A percentile compares a stretch with the other conserved stretches of the same genome.
phyloP scores from a whole-genome alignment of 306 rosid species.

The Cicer yamashitae region DNA sequence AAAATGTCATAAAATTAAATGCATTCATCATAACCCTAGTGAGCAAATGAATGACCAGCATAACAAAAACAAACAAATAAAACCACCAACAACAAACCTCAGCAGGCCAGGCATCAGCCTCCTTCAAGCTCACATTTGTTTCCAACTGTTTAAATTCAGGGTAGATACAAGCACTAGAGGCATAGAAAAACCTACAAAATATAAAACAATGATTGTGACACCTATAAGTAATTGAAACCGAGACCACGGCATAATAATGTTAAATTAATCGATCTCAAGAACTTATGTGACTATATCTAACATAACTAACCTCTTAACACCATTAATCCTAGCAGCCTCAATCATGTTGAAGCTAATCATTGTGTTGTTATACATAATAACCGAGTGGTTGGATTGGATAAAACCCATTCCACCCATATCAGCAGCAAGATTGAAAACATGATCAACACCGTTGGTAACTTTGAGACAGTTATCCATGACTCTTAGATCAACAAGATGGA shows the following conservation, averaged over 20 bases:
- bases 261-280: not conserved
- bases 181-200: constrained; percentile 82
- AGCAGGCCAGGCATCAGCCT: constrained; percentile 99
- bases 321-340: constrained; percentile 87
- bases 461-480: constrained; percentile 97
- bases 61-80: constrained; percentile 18
- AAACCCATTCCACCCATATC: constrained; percentile 99
- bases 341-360: constrained; percentile 99
- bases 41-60: constrained; percentile 17
- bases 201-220: not conserved
- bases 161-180: constrained; percentile 98
- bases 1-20: constrained; percentile 28
- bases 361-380: constrained; percentile 93
- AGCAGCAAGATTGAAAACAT: constrained; percentile 98
- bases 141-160: constrained; percentile 97
- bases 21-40: constrained; percentile 25
- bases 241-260: not conserved
- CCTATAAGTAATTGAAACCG: constrained; percentile 18
- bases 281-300: not conserved
- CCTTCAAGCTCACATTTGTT: constrained; percentile 97
- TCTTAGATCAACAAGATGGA: constrained; percentile 94
- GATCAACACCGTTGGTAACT: constrained; percentile 82
- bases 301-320: constrained; percentile 79
- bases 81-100: constrained; percentile 68
- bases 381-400: constrained; percentile 98